Evolutionary conservation across 495 filamentous ascomycete genomes (phyloP), one percentile per base, ranked within the genome.

Genomic region (Lasiosphaeris hirsuta): DNA sequence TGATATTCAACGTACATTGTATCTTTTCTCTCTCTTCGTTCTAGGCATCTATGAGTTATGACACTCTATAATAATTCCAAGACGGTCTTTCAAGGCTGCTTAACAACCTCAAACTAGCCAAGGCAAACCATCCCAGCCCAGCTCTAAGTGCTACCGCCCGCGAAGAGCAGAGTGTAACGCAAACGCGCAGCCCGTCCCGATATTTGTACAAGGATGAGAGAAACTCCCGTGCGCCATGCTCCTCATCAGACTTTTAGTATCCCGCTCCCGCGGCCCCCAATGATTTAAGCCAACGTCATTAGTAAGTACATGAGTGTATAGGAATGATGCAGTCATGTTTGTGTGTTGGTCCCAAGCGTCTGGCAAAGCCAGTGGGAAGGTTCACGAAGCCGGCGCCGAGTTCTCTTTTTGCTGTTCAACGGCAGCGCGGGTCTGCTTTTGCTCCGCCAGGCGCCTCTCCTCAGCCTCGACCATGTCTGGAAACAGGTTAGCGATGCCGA

Each of bases 381-480:
- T 7, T 40, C 19, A 51, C 8, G 49, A 51, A 11, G 49, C 36
- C 15, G 34, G 46, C 2, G 51, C 51, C 7, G 38, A 5, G 6
- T 9, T 43, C 19, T 51, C 34, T 63, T 67, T 19, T 42, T 65
- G 41, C 50, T 61, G 52, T 48, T 58, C 10, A 50, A 43, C 18
- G 14, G 15, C 44, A 33, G 48, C 49, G 59, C 65, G 76, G 36
- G 73, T 63, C 61, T 77, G 67, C 69, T 86, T 83, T 67, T 83
- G 81, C 33, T 75, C 76, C 34, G 76, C 82, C 40, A 90, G 65
- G 34, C 85, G 77, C 64, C 79, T 75, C 80, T 92, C 88, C 78
- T 92, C 89, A 43, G 86, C 79, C 56, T 78, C 86, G 56, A 92
- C 87, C 88, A 90, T 92, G 62, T 90, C 80, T 83, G 45, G 4